These are phyloP conservation scores for Pseudoneurospora amorphoporcata DNA, from an alignment of 495 filamentous ascomycete genomes.

Conservation along the genomic window DNA sequence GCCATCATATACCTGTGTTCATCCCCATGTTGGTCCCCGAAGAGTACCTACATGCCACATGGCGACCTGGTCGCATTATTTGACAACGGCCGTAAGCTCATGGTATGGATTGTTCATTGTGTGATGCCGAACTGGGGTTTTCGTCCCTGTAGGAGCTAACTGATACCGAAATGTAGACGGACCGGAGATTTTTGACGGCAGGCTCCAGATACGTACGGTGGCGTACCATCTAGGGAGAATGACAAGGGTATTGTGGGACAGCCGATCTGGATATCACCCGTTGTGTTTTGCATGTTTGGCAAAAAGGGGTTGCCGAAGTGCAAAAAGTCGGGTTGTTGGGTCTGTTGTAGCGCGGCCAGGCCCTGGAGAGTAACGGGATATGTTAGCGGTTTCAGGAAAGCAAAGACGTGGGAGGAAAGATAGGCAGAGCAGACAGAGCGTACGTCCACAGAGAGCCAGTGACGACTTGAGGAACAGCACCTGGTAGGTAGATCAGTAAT, in stretches of 20 bases:
- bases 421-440: not conserved
- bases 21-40: not conserved
- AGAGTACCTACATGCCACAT: not conserved
- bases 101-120: not conserved
- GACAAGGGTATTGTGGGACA: not conserved
- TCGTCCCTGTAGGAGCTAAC: not conserved
- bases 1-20: not conserved
- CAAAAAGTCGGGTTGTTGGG: not conserved
- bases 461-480: not conserved
- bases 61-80: not conserved
- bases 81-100: not conserved
- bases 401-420: not conserved
- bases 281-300: not conserved
- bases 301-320: not conserved
- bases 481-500: not conserved
- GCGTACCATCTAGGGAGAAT: not conserved
- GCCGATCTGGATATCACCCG: not conserved
- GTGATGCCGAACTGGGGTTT: not conserved
- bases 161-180: not conserved
- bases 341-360: not conserved
- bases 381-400: not conserved
- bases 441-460: not conserved
- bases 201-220: not conserved
- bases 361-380: not conserved
- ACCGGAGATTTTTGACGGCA: not conserved